Conservation (phyloP, 2,329 filamentous ascomycete genomes). For the Epichloe scottii region DNA sequence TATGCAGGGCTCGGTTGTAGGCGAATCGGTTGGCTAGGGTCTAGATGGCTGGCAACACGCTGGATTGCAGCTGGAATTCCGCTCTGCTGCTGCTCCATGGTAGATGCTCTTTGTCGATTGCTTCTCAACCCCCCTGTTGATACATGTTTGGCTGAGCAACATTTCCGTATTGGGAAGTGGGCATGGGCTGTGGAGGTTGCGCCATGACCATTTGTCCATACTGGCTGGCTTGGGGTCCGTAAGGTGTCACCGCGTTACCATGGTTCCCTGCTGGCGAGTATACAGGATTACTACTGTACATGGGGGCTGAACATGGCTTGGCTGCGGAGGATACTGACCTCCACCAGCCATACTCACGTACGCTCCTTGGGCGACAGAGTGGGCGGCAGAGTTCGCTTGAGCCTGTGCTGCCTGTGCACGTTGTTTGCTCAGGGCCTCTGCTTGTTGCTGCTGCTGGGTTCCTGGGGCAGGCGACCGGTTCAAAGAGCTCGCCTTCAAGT, state of each 20-base stretch:
- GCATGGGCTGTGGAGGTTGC: slow-evolving; percentile 53
- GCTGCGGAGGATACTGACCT: slow-evolving; percentile 32
- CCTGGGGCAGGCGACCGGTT: slow-evolving; percentile 84
- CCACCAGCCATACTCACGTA: slow-evolving; percentile 40
- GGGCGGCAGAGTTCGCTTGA: slow-evolving; percentile 55
- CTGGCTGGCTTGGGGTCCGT: slow-evolving; percentile 57
- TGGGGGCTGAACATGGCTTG: slow-evolving; percentile 43
- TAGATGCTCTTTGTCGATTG: slow-evolving; percentile 79
- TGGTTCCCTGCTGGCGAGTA: slow-evolving; percentile 49
- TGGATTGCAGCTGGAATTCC: slow-evolving; percentile 90
- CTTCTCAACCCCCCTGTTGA: slow-evolving; percentile 54
- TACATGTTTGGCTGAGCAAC: slow-evolving; percentile 45
- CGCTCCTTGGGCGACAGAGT: slow-evolving; percentile 53
- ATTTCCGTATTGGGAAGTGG: slow-evolving; percentile 48
- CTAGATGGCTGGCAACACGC: slow-evolving; percentile 87
- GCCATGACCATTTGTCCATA: slow-evolving; percentile 66
- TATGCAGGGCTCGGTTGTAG: slow-evolving; percentile 94
- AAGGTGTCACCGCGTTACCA: slow-evolving; percentile 53
- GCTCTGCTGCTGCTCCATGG: slow-evolving; percentile 88
- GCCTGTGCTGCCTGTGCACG: slow-evolving; percentile 60
- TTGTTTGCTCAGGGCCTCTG: slow-evolving; percentile 87
- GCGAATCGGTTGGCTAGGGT: slow-evolving; percentile 86
- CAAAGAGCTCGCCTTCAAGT: slow-evolving; percentile 73
- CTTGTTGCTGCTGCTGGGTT: slow-evolving; percentile 91
- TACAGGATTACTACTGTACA: slow-evolving; percentile 75